These are phyloP conservation scores for Brassica rapa DNA, from an alignment of 345 rosid species.

Conservation along the genomic window DNA sequence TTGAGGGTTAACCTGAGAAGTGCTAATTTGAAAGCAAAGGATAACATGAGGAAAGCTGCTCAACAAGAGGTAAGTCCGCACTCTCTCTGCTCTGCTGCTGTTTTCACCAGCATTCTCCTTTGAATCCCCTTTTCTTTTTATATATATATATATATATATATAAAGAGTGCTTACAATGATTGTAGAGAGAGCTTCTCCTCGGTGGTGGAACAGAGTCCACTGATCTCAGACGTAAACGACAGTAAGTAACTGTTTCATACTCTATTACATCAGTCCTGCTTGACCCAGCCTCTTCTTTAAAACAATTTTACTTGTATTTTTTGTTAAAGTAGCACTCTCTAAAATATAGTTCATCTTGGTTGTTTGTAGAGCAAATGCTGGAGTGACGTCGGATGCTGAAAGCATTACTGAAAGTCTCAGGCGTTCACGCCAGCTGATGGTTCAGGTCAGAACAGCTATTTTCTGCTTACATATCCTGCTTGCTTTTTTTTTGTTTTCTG, in stretches of 20 bases:
- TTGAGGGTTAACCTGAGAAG: conserved; percentile 70
- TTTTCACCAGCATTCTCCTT: background rate
- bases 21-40: conserved; percentile 91
- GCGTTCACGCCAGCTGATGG: conserved; percentile 91
- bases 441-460: conserved; percentile 60
- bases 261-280: background rate
- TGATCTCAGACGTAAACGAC: conserved; percentile 78
- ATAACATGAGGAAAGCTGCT: conserved; percentile 83
- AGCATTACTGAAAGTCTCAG: conserved; percentile 97
- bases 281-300: background rate
- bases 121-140: background rate
- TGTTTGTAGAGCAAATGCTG: conserved; percentile 78
- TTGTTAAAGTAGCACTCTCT: background rate
- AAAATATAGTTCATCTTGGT: background rate
- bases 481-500: background rate
- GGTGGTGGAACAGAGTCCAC: conserved; percentile 98
- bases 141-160: background rate
- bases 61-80: conserved; percentile 62
- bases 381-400: conserved; percentile 95
- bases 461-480: background rate
- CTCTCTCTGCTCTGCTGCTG: background rate
- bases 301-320: background rate
- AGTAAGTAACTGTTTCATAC: conserved; percentile 44
- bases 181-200: conserved; percentile 86
- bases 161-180: conserved; percentile 22